A percentile compares a stretch with the other conserved stretches of the same genome.
phyloP scores from a whole-genome alignment of 768 basidiomycete species.

The Auriscalpium vulgare region DNA sequence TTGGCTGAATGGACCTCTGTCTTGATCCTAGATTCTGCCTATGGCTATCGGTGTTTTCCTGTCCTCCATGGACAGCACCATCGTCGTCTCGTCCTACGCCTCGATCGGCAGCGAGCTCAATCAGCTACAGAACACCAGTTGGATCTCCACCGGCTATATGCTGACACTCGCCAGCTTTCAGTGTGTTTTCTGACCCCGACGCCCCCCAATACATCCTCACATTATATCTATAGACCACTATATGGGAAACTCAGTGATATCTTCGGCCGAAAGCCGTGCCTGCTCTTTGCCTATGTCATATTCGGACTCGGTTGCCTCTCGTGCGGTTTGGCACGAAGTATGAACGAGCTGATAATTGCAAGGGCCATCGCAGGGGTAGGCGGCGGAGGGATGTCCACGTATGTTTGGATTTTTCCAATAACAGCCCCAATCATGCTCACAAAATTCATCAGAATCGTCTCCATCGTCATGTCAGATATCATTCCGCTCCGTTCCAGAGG shows the following conservation, averaged over 20 bases:
- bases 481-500: constrained; percentile 55
- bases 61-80: constrained; percentile 26
- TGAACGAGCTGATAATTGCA: constrained; percentile 45
- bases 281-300: constrained; percentile 45
- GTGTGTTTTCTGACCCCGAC: constrained; percentile 25
- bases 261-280: constrained; percentile 51
- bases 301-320: constrained; percentile 47
- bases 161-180: constrained; percentile 54
- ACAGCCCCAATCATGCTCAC: neutral
- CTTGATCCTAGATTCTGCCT: constrained; percentile 18
- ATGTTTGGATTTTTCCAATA: constrained; percentile 16
- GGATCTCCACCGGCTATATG: constrained; percentile 60
- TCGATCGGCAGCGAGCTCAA: constrained; percentile 40
- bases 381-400: constrained; percentile 59
- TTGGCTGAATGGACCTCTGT: no score
- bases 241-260: constrained; percentile 60
- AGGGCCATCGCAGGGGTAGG: constrained; percentile 53
- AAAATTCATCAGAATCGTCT: constrained; percentile 36
- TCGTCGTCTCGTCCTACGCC: constrained; percentile 27
- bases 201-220: neutral
- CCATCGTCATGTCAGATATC: constrained; percentile 60
- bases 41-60: constrained; percentile 25
- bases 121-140: constrained; percentile 56
- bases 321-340: constrained; percentile 45
- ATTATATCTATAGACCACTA: constrained; percentile 36